These are phyloP conservation scores for Leishmania arabica DNA, from an alignment of 208 protist species.

Conservation along the genomic window DNA sequence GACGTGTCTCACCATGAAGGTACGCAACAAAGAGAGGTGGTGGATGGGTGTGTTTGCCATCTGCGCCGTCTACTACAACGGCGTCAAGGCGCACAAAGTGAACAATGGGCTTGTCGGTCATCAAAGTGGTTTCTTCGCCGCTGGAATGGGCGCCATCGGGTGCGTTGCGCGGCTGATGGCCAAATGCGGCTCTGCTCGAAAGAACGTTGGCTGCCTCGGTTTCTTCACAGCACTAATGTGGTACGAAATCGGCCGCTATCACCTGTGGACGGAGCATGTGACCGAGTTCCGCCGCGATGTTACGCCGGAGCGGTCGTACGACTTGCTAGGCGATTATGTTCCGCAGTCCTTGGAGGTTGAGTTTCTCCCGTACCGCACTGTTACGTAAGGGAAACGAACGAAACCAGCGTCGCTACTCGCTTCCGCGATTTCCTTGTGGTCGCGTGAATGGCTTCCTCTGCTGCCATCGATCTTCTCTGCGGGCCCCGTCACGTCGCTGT, in stretches of 20 bases:
- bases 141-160: conserved; percentile 73
- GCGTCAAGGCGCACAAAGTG: conserved; percentile 87
- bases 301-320: conserved; percentile 61
- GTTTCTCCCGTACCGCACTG: conserved; percentile 37
- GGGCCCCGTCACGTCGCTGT: background rate
- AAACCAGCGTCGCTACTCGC: background rate
- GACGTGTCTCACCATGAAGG: conserved; percentile 79
- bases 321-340: conserved; percentile 79
- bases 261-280: conserved; percentile 78
- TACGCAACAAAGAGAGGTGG: conserved; percentile 79
- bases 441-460: background rate
- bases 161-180: conserved; percentile 56
- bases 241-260: conserved; percentile 86
- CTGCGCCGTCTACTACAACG: conserved; percentile 76
- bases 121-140: conserved; percentile 84
- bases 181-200: conserved; percentile 34
- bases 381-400: background rate
- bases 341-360: conserved; percentile 42
- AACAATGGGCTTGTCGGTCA: conserved; percentile 83
- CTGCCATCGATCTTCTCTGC: background rate
- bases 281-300: conserved; percentile 65
- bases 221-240: conserved; percentile 69
- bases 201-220: conserved; percentile 39
- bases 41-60: conserved; percentile 85
- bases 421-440: background rate